A percentile compares a stretch with the other conserved stretches of the same genome.
These are phyloP conservation scores for Raddia guianensis DNA, from an alignment of 176 grass and related monocot genomes.

Conservation along the genomic window DNA sequence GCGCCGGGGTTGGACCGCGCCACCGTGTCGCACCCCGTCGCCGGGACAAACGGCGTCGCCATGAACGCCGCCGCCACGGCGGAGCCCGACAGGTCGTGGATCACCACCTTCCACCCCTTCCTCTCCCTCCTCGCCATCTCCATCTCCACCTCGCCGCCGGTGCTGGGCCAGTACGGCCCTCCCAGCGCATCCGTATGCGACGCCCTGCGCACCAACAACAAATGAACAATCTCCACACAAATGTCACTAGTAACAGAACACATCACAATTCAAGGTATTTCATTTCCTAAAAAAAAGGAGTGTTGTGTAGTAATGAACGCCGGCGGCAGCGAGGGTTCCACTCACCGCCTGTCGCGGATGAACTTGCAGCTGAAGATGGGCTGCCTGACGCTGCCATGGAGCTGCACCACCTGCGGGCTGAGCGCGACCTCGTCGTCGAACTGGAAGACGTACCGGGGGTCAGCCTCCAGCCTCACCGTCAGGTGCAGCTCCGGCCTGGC, in stretches of 20 bases:
- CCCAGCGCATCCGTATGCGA: conserved; percentile 52
- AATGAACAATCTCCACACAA: background rate
- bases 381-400: conserved; percentile 56
- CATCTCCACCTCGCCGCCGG: conserved; percentile 44
- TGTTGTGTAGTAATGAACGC: too few species aligned
- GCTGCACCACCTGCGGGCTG: conserved; percentile 73
- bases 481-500: conserved; percentile 56
- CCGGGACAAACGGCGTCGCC: conserved; percentile 88
- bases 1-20: conserved; percentile 84
- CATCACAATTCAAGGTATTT: background rate
- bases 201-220: conserved; percentile 37
- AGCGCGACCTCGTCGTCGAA: conserved; percentile 69
- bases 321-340: too few species aligned
- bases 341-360: conserved; percentile 63
- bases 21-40: conserved; percentile 71
- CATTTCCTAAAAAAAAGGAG: too few species aligned
- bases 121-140: conserved; percentile 52
- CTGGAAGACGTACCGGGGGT: conserved; percentile 79
- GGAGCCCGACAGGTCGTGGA: conserved; percentile 88
- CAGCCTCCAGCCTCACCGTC: conserved; percentile 66
- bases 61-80: conserved; percentile 87
- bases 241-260: background rate
- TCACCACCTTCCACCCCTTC: conserved; percentile 90
- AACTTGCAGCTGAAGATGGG: conserved; percentile 98
- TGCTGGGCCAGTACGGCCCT: conserved; percentile 49